phyloP scores from a whole-genome alignment of 1,284 basidiomycete species.

The Rhodotorula sp. region DNA sequence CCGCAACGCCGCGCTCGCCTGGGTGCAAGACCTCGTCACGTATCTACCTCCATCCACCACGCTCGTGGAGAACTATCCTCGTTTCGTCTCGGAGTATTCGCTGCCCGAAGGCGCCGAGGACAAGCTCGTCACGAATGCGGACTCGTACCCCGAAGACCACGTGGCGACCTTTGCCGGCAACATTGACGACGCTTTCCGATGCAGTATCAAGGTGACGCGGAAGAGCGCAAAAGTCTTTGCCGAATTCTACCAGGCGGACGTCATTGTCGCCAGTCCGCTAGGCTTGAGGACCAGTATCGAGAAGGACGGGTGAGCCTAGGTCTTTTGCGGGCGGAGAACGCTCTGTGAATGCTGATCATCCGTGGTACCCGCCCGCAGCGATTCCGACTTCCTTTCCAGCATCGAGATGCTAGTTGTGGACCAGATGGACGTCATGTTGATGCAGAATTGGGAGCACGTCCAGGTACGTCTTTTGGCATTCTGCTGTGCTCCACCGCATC shows the following conservation, averaged over 20 bases:
- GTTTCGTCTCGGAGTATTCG: constrained; percentile 79
- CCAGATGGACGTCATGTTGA: constrained; percentile 85
- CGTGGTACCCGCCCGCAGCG: constrained; percentile 1
- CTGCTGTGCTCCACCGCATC: background rate
- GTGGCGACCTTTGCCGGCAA: constrained; percentile 95
- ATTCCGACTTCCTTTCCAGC: constrained; percentile 80
- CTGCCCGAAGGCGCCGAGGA: constrained; percentile 76
- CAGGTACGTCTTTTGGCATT: constrained; percentile 60
- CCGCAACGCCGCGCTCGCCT: constrained; percentile 80
- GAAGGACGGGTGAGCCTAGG: constrained; percentile 62
- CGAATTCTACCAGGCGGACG: constrained; percentile 85
- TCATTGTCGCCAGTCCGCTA: constrained; percentile 89
- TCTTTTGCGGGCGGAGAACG: background rate
- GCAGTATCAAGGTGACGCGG: constrained; percentile 87
- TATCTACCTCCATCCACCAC: constrained; percentile 59
- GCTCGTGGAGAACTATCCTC: constrained; percentile 76
- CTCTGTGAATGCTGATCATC: background rate
- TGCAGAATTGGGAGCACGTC: constrained; percentile 99
- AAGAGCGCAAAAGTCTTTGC: constrained; percentile 85
- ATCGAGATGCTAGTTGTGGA: constrained; percentile 93
- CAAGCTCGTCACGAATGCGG: constrained; percentile 63
- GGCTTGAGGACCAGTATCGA: constrained; percentile 89
- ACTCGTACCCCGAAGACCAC: constrained; percentile 84
- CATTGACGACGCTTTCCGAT: constrained; percentile 89
- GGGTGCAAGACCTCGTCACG: constrained; percentile 60